A percentile compares a stretch with the other conserved stretches of the same genome.
These are phyloP conservation scores for Leishmania tropica DNA, from an alignment of 208 protist species.

Conservation along the genomic window DNA sequence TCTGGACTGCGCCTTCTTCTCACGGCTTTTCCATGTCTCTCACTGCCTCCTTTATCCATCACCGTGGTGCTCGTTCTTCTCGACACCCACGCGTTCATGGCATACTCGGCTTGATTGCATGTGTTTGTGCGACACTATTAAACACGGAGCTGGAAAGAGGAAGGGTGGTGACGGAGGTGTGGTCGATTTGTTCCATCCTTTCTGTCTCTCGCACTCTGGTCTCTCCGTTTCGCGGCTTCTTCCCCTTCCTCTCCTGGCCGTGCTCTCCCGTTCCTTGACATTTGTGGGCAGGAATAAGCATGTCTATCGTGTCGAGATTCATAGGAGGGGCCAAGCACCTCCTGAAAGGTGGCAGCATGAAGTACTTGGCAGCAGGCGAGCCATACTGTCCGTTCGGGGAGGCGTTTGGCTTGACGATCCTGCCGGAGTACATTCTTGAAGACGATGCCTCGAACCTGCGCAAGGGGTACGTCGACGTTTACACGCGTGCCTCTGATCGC, in stretches of 20 bases:
- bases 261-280: not conserved
- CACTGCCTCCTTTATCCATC: not conserved
- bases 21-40: not conserved
- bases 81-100: not conserved
- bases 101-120: not conserved
- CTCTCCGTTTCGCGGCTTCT: not conserved
- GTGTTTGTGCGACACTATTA: not conserved
- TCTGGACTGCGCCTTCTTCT: not conserved
- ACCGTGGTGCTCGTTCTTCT: not conserved
- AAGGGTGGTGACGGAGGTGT: not conserved
- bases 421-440: slow-evolving; percentile 82
- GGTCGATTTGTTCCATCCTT: not conserved
- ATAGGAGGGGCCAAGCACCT: slow-evolving; percentile 54
- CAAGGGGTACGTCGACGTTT: slow-evolving; percentile 83
- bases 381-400: slow-evolving; percentile 86
- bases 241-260: not conserved
- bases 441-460: slow-evolving; percentile 68
- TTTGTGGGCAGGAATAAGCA: not conserved
- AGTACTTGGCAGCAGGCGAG: slow-evolving; percentile 71
- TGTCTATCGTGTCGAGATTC: slow-evolving; percentile 39
- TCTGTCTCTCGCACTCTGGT: not conserved
- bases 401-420: slow-evolving; percentile 84
- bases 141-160: not conserved
- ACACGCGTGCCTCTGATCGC: slow-evolving; percentile 75
- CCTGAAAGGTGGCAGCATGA: slow-evolving; percentile 66